Evolutionary conservation across 257 asterid genomes (phyloP).

Genomic region (Cruciata laevipes): DNA sequence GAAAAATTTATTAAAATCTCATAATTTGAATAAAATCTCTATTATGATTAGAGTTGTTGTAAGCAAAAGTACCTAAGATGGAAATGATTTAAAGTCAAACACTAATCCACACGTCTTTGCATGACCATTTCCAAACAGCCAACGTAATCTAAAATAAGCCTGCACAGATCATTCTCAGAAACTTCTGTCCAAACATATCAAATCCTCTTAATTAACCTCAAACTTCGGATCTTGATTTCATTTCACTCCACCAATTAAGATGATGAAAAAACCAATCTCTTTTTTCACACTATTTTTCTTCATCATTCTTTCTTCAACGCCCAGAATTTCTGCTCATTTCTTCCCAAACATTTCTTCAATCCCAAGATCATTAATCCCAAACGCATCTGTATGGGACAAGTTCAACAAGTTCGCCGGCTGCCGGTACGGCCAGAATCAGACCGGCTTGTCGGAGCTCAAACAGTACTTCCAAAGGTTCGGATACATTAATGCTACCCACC

Average conservation of each 20-base stretch:
- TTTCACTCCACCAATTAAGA: not conserved
- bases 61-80: too few species aligned
- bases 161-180: slow-evolving; percentile 6
- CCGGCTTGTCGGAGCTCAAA: slow-evolving; percentile 48
- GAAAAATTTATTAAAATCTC: too few species aligned
- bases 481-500: slow-evolving; percentile 37
- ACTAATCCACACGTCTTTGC: not conserved
- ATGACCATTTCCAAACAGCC: not conserved
- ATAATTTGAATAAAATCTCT: too few species aligned
- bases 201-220: not conserved
- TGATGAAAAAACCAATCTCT: slow-evolving; percentile 19
- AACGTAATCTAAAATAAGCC: not conserved
- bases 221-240: not conserved
- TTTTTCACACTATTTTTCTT: slow-evolving; percentile 3
- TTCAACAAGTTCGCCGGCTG: slow-evolving; percentile 47
- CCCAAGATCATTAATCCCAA: slow-evolving; percentile 39
- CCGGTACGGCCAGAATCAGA: slow-evolving; percentile 37
- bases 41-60: too few species aligned
- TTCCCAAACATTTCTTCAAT: slow-evolving; percentile 50
- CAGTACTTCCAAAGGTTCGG: slow-evolving; percentile 63
- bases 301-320: slow-evolving; percentile 8
- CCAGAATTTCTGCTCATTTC: slow-evolving; percentile 38
- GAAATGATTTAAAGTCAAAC: not conserved
- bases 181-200: not conserved
- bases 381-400: slow-evolving; percentile 47